These are phyloP conservation scores for Blastomyces gilchristii DNA, from an alignment of 2,329 filamentous ascomycete species.

Conservation along the genomic window DNA sequence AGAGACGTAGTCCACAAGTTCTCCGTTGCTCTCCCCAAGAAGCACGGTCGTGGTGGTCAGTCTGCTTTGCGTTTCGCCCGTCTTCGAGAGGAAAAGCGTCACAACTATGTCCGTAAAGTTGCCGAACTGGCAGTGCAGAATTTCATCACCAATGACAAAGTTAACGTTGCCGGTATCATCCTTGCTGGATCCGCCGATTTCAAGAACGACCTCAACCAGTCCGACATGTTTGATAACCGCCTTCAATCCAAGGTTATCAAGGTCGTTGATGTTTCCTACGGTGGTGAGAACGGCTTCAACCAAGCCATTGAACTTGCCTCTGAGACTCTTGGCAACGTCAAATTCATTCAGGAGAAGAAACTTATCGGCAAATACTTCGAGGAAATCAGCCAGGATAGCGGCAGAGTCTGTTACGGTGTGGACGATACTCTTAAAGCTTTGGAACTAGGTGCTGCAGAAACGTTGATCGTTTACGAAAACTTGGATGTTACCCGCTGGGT, in stretches of 20 bases:
- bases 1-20: slow-evolving; percentile 97
- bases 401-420: slow-evolving; percentile 94
- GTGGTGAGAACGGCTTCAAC: slow-evolving; percentile 99
- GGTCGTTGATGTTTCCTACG: slow-evolving; percentile 96
- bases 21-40: slow-evolving; percentile 96
- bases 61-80: slow-evolving; percentile 98
- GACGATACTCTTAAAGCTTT: slow-evolving; percentile 96
- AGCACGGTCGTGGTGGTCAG: slow-evolving; percentile 99
- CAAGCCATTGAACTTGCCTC: slow-evolving; percentile 93
- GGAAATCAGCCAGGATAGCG: slow-evolving; percentile 95
- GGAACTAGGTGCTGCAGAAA: slow-evolving; percentile 90
- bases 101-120: slow-evolving; percentile 99
- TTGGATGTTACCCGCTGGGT: slow-evolving; percentile 87
- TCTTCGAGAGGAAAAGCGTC: slow-evolving; percentile 98
- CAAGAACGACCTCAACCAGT: slow-evolving; percentile 97
- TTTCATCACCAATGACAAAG: slow-evolving; percentile 96
- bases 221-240: slow-evolving; percentile 91
- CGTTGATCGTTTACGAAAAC: slow-evolving; percentile 93
- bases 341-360: slow-evolving; percentile 99
- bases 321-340: slow-evolving; percentile 96
- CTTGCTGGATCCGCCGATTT: slow-evolving; percentile 96
- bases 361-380: slow-evolving; percentile 98
- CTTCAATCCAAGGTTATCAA: slow-evolving; percentile 95
- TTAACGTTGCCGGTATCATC: slow-evolving; percentile 92
- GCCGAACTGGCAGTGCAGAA: slow-evolving; percentile 96